Evolutionary conservation across 2,329 filamentous ascomycete genomes (phyloP).

Genomic region (Fusarium buharicum): DNA sequence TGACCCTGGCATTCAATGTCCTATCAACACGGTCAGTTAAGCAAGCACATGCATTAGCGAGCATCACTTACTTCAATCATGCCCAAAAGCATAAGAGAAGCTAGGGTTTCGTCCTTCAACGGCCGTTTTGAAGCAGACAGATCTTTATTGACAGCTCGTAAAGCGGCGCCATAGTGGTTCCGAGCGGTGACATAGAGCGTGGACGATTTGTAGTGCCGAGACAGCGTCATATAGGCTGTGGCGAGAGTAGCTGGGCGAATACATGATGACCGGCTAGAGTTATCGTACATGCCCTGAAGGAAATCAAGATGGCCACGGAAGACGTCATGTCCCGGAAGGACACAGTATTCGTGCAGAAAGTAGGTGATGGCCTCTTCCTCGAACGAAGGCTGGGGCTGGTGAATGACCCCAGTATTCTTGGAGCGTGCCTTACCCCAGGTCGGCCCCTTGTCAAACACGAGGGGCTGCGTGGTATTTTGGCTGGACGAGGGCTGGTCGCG

Average conservation of each 20-base stretch:
- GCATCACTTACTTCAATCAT: slow-evolving; percentile 24
- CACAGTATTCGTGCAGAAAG: slow-evolving; percentile 27
- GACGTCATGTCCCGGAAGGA: slow-evolving; percentile 16
- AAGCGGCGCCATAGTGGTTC: slow-evolving; percentile 21
- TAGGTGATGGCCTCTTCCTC: slow-evolving; percentile 27
- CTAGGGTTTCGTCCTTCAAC: slow-evolving; percentile 27
- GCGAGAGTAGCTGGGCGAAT: slow-evolving; percentile 27
- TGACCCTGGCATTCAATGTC: slow-evolving; percentile 34
- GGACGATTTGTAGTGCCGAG: slow-evolving; percentile 32
- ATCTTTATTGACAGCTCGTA: slow-evolving; percentile 28
- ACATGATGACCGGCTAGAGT: slow-evolving; percentile 18
- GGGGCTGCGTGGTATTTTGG: neutral
- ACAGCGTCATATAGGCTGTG: slow-evolving; percentile 27
- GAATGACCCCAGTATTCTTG: slow-evolving; percentile 3
- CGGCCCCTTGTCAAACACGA: neutral
- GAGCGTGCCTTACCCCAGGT: neutral
- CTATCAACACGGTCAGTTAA: slow-evolving; percentile 12
- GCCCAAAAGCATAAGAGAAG: slow-evolving; percentile 29
- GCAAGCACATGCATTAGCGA: neutral
- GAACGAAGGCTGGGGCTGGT: slow-evolving; percentile 33
- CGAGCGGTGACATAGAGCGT: slow-evolving; percentile 29
- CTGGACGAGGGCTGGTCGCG: slow-evolving; percentile 1
- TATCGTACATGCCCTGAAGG: slow-evolving; percentile 20
- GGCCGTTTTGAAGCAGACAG: slow-evolving; percentile 15
- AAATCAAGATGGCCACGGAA: slow-evolving; percentile 28